Percentiles rank a stretch among this genome's conserved stretches.
Conservation (phyloP, 2,329 filamentous ascomycete species). For the Xylariomycetidae sp. region DNA sequence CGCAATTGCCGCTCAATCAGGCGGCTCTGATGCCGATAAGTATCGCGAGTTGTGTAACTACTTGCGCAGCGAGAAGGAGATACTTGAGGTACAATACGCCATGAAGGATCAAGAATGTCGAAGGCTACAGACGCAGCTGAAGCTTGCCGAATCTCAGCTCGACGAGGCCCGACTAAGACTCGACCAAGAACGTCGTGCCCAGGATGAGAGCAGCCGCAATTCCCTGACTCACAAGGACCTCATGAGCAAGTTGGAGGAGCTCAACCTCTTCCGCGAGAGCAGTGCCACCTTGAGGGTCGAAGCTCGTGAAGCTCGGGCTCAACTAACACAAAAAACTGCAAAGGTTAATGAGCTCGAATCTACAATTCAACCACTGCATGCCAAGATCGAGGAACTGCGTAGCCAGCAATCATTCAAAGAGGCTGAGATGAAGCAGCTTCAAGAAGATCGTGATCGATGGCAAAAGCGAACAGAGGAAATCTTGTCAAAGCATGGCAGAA, state of each 20-base stretch:
- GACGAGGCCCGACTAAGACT: slow-evolving; percentile 87
- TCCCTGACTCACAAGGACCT: slow-evolving; percentile 82
- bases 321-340: slow-evolving; percentile 68
- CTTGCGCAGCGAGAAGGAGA: slow-evolving; percentile 92
- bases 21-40: slow-evolving; percentile 63
- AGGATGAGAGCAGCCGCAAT: slow-evolving; percentile 67
- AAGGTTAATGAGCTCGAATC: slow-evolving; percentile 70
- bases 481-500: slow-evolving; percentile 89
- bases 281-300: slow-evolving; percentile 87
- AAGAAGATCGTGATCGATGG: slow-evolving; percentile 90
- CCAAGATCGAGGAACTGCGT: slow-evolving; percentile 75
- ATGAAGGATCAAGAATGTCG: slow-evolving; percentile 84
- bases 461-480: slow-evolving; percentile 95
- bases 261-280: slow-evolving; percentile 94
- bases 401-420: slow-evolving; percentile 76
- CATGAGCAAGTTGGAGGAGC: slow-evolving; percentile 90
- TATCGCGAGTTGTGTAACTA: slow-evolving; percentile 89
- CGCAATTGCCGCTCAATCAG: slow-evolving; percentile 43
- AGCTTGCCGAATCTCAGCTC: slow-evolving; percentile 80
- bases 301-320: slow-evolving; percentile 70
- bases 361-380: slow-evolving; percentile 77
- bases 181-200: slow-evolving; percentile 77
- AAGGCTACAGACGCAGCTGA: slow-evolving; percentile 82
- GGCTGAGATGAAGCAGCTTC: slow-evolving; percentile 81
- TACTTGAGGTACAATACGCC: slow-evolving; percentile 93